phyloP scores from a whole-genome alignment of 2,329 filamentous ascomycete species.

The Alternaria hordeiaustralica region DNA sequence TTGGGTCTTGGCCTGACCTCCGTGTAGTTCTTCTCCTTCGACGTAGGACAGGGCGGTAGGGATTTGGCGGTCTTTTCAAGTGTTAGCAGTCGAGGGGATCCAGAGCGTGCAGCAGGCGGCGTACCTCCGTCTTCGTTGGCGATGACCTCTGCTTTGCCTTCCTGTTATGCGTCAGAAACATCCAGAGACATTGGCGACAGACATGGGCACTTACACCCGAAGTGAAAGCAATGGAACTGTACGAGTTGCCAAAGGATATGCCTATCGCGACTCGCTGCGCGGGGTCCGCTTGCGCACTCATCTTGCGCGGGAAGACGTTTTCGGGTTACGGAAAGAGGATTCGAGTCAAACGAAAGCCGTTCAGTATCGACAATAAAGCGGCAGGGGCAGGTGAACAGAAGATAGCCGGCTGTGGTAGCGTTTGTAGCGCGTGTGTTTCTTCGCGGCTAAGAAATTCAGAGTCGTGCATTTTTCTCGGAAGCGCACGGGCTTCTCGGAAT shows the following conservation, averaged over 20 bases:
- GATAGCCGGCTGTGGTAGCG: background rate
- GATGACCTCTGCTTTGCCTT: constrained; percentile 96
- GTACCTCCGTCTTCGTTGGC: constrained; percentile 97
- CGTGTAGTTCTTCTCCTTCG: constrained; percentile 95
- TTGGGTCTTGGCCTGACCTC: constrained; percentile 92
- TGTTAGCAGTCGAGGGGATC: constrained; percentile 9
- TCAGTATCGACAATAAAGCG: background rate
- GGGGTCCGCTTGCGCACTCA: constrained; percentile 60
- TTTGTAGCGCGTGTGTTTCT: constrained; percentile 9
- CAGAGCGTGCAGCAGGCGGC: constrained; percentile 38
- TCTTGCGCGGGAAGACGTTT: constrained; percentile 33
- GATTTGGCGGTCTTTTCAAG: constrained; percentile 83
- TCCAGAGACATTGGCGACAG: too few species aligned
- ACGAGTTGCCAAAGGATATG: constrained; percentile 97
- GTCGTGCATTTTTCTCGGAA: constrained; percentile 21
- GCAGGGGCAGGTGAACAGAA: background rate
- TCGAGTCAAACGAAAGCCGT: background rate
- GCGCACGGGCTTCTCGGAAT: constrained; percentile 18
- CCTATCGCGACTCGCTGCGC: constrained; percentile 77
- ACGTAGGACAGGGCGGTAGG: constrained; percentile 94
- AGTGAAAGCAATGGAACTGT: constrained; percentile 95
- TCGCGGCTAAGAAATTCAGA: constrained; percentile 31
- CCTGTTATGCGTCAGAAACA: constrained; percentile 52
- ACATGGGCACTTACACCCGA: constrained; percentile 58
- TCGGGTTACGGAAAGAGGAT: background rate